phyloP scores from a whole-genome alignment of 345 rosid genomes.

The Melaleuca quinquenervia region DNA sequence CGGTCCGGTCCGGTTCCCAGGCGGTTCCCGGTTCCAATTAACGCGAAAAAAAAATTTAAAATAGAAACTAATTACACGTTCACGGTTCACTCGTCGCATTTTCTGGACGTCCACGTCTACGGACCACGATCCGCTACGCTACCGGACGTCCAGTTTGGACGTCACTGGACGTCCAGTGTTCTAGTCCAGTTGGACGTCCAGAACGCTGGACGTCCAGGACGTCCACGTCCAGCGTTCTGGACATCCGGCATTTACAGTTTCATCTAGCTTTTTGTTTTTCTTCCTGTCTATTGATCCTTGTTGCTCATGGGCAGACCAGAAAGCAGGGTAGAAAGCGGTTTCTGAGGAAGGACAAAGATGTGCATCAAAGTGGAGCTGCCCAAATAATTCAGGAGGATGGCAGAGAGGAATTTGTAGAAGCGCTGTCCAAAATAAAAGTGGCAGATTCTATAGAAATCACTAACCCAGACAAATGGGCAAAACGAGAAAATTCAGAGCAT shows the following conservation, averaged over 20 bases:
- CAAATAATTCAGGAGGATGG: constrained; percentile 34
- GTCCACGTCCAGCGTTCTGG: too few relatives aligned
- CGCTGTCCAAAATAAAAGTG: constrained; percentile 63
- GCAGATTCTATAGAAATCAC: constrained; percentile 26
- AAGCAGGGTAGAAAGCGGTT: constrained; percentile 23
- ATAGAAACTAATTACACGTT: too few relatives aligned
- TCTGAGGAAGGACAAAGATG: constrained; percentile 17
- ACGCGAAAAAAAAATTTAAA: too few relatives aligned
- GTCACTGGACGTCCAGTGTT: too few relatives aligned
- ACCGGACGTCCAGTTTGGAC: too few relatives aligned
- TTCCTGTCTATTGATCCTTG: neutral
- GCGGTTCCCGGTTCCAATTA: too few relatives aligned
- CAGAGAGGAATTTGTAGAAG: constrained; percentile 57
- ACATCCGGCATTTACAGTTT: neutral
- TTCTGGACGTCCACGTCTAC: too few relatives aligned
- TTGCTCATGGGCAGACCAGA: constrained; percentile 28
- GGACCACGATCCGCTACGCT: too few relatives aligned
- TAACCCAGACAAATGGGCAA: constrained; percentile 17
- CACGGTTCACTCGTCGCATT: too few relatives aligned
- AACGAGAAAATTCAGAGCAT: constrained; percentile 8
- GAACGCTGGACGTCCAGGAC: too few relatives aligned
- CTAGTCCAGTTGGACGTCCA: too few relatives aligned
- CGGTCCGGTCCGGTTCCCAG: too few relatives aligned
- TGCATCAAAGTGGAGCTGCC: constrained; percentile 17
- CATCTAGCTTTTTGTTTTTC: neutral